A percentile compares a stretch with the other conserved stretches of the same genome.
Evolutionary conservation across 1,139 yeast genomes (phyloP).

Genomic region (Saccharomycopsis crataegensis): DNA sequence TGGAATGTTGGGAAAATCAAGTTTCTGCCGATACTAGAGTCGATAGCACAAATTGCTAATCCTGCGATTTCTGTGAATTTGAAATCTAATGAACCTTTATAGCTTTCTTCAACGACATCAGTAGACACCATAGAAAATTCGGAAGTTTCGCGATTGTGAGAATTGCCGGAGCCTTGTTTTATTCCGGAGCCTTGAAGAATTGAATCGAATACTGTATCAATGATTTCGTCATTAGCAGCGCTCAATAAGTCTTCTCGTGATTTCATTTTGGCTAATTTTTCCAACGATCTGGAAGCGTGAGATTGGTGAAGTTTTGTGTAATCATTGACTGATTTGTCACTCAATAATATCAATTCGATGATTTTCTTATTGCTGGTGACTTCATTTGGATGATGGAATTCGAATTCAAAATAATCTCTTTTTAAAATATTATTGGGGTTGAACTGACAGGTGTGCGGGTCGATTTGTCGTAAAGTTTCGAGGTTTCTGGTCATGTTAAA

Average conservation of each 20-base stretch:
- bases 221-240: slow-evolving; percentile 2
- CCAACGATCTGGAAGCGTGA: slow-evolving; percentile 12
- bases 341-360: slow-evolving; percentile 15
- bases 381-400: slow-evolving; percentile 15
- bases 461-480: not conserved
- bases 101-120: slow-evolving; percentile 17
- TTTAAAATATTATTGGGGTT: slow-evolving; percentile 6
- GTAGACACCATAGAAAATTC: slow-evolving; percentile 11
- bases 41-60: slow-evolving; percentile 27
- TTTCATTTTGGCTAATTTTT: slow-evolving; percentile 7
- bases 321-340: slow-evolving; percentile 8
- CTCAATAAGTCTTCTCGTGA: slow-evolving; percentile 5
- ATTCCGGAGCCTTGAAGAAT: not conserved
- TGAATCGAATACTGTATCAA: slow-evolving; percentile 6
- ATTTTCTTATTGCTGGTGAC: slow-evolving; percentile 13
- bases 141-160: slow-evolving; percentile 9
- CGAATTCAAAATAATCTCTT: slow-evolving; percentile 19
- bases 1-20: slow-evolving; percentile 32
- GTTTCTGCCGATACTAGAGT: slow-evolving; percentile 26
- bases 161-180: not conserved
- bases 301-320: slow-evolving; percentile 1
- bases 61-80: slow-evolving; percentile 9
- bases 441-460: not conserved
- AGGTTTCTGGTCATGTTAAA: slow-evolving; percentile 7
- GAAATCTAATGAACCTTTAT: slow-evolving; percentile 15